Evolutionary conservation across 2,329 filamentous ascomycete genomes (phyloP).

Genomic region (Zasmidium citrigriseum): DNA sequence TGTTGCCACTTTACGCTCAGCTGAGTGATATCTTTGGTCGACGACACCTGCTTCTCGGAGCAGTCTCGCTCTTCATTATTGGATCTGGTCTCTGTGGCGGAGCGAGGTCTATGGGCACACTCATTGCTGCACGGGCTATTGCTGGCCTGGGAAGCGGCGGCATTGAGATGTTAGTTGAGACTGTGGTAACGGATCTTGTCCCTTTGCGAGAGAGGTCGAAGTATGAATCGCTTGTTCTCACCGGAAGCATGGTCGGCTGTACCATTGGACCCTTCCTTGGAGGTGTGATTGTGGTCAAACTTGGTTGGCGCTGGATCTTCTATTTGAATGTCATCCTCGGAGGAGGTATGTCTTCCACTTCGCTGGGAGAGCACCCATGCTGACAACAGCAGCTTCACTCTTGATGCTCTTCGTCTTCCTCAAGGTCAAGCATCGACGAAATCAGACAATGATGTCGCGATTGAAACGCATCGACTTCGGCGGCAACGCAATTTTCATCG

Average conservation of each 20-base stretch:
- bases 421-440: too few species aligned
- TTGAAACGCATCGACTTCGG: background rate
- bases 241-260: too few species aligned
- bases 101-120: slow-evolving; percentile 44
- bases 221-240: slow-evolving; percentile 21
- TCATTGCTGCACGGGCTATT: slow-evolving; percentile 57
- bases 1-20: slow-evolving; percentile 12
- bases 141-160: slow-evolving; percentile 56
- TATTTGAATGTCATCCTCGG: too few species aligned
- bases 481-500: background rate
- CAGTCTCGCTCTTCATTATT: slow-evolving; percentile 51
- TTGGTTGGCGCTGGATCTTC: too few species aligned
- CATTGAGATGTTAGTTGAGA: slow-evolving; percentile 47
- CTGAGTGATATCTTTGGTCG: slow-evolving; percentile 19
- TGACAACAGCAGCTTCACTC: too few species aligned
- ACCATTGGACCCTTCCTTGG: too few species aligned
- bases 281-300: too few species aligned
- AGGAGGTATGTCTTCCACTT: too few species aligned
- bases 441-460: too few species aligned
- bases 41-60: slow-evolving; percentile 37
- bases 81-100: slow-evolving; percentile 57
- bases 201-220: slow-evolving; percentile 50
- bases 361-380: too few species aligned
- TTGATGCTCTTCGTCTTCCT: too few species aligned
- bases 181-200: slow-evolving; percentile 55